phyloP scores from a whole-genome alignment of 768 basidiomycete species.

The Tricholoma bakamatsutake region DNA sequence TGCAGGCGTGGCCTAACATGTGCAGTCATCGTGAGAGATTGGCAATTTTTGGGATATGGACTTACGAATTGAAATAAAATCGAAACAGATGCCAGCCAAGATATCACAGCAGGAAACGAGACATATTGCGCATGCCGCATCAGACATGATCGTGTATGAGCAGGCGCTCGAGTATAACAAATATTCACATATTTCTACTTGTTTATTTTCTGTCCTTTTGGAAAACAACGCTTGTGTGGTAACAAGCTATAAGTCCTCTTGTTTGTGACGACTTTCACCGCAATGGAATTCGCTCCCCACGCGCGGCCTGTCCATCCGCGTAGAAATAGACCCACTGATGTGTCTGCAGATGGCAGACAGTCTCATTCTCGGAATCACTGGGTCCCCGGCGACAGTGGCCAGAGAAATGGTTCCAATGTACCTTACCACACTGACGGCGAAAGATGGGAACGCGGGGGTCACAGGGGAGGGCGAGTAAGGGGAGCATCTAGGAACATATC shows the following conservation, averaged over 20 bases:
- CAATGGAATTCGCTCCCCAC: constrained; percentile 18
- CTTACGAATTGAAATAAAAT: constrained; percentile 34
- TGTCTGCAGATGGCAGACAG: constrained; percentile 20
- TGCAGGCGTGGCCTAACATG: constrained; percentile 29
- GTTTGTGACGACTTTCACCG: background rate
- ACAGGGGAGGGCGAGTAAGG: constrained; percentile 41
- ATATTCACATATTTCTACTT: background rate
- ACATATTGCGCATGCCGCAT: constrained; percentile 22
- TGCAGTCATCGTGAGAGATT: background rate
- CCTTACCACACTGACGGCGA: constrained; percentile 40
- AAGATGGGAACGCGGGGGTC: constrained; percentile 59
- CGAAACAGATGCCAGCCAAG: constrained; percentile 30
- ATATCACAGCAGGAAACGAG: constrained; percentile 28
- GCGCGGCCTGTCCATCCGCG: constrained; percentile 12
- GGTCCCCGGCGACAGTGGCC: constrained; percentile 40
- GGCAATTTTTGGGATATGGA: background rate
- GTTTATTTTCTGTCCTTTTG: background rate
- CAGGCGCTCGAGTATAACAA: background rate
- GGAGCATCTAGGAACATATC: constrained; percentile 25
- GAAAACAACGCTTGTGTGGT: background rate
- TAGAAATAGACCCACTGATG: constrained; percentile 8
- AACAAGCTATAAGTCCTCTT: background rate
- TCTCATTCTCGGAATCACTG: constrained; percentile 48
- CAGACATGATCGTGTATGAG: constrained; percentile 19
- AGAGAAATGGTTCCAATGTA: constrained; percentile 28